Evolutionary conservation across 306 rosid species (phyloP).

Genomic region (Senna tora): DNA sequence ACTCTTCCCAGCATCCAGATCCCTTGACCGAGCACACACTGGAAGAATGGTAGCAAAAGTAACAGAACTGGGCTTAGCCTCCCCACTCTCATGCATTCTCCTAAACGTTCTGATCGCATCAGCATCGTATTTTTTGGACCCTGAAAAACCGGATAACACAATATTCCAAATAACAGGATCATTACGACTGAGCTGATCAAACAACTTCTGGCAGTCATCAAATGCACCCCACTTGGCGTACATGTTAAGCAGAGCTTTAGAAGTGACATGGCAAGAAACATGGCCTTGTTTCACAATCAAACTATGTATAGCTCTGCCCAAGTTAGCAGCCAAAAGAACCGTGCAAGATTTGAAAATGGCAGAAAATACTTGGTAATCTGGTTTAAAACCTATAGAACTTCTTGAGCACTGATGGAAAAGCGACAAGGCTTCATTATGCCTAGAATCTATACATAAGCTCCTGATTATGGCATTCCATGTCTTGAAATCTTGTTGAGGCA

Average conservation of each 20-base stretch:
- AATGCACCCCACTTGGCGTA: conserved; percentile 75
- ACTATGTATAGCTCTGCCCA: conserved; percentile 73
- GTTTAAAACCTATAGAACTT: conserved; percentile 47
- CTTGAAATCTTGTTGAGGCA: conserved; percentile 52
- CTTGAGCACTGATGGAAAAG: conserved; percentile 50
- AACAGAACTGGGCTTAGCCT: conserved; percentile 67
- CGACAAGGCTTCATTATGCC: conserved; percentile 60
- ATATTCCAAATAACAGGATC: conserved; percentile 91
- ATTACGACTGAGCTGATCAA: conserved; percentile 50
- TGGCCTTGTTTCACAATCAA: conserved; percentile 69
- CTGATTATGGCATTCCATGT: conserved; percentile 51
- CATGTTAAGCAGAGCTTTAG: conserved; percentile 83
- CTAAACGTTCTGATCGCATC: conserved; percentile 61
- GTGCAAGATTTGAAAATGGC: conserved; percentile 73
- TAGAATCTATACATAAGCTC: conserved; percentile 48
- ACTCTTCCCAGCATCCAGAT: conserved; percentile 54
- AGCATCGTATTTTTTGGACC: conserved; percentile 48
- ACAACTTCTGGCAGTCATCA: conserved; percentile 63
- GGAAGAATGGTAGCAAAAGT: conserved; percentile 75
- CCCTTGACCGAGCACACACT: conserved; percentile 65
- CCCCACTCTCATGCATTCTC: conserved; percentile 58
- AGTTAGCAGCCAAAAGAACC: conserved; percentile 50
- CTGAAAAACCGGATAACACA: conserved; percentile 69
- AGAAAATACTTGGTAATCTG: conserved; percentile 57
- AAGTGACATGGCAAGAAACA: conserved; percentile 59